Conservation (phyloP, 1,139 yeast genomes). For the Kodamaea derodonti region DNA sequence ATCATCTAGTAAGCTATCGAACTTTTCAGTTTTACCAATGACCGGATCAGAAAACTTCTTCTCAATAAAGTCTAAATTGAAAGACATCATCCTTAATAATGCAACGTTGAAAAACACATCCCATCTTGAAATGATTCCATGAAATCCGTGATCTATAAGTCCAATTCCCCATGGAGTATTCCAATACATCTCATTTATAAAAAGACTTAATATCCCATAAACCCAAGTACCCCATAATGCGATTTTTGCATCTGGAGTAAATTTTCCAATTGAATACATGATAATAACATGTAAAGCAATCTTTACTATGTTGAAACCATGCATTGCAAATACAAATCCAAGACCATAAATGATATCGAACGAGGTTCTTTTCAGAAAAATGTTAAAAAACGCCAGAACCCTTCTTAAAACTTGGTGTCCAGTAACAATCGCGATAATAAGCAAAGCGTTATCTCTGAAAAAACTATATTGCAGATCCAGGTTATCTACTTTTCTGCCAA, state of each 20-base stretch:
- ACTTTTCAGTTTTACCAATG: conserved; percentile 2
- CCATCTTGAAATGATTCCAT: conserved; percentile 87
- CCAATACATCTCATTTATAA: conserved; percentile 69
- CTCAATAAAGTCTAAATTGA: conserved; percentile 69
- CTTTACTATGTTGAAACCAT: conserved; percentile 70
- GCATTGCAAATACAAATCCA: conserved; percentile 66
- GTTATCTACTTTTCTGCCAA: conserved; percentile 80
- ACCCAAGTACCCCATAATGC: conserved; percentile 57
- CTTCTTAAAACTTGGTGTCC: conserved; percentile 54
- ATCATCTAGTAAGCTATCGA: conserved; percentile 42
- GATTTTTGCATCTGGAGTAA: conserved; percentile 23
- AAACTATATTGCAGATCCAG: conserved; percentile 87
- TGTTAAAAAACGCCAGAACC: conserved; percentile 17
- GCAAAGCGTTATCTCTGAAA: conserved; percentile 74
- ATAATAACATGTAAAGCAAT: conserved; percentile 55
- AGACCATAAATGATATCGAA: conserved; percentile 77
- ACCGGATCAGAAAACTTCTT: conserved; percentile 20
- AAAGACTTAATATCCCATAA: conserved; percentile 72
- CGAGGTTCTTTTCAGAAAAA: conserved; percentile 32
- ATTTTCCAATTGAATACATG: conserved; percentile 52
- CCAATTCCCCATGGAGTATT: conserved; percentile 50
- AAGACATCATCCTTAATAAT: conserved; percentile 77
- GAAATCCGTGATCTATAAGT: conserved; percentile 53
- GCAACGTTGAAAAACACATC: conserved; percentile 94
- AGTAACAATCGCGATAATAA: conserved; percentile 51